These are phyloP conservation scores for Nemania sp. DNA, from an alignment of 2,329 filamentous ascomycete genomes.

Conservation along the genomic window DNA sequence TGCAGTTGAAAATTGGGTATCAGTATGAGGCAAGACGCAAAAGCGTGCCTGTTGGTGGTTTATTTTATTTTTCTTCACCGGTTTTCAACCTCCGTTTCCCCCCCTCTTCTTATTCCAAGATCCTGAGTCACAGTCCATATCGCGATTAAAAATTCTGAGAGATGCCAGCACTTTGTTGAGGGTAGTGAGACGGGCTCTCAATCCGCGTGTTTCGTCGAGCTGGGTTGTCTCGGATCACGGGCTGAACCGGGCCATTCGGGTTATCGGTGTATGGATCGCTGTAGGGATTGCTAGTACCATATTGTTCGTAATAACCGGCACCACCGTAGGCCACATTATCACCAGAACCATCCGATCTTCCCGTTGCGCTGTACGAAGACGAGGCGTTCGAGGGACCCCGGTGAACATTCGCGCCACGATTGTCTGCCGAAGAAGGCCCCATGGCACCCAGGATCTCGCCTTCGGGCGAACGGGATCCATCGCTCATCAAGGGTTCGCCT, in stretches of 20 bases:
- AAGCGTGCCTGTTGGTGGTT: constrained; percentile 6
- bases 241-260: constrained; percentile 57
- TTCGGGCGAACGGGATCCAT: constrained; percentile 62
- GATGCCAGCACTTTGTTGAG: constrained; percentile 91
- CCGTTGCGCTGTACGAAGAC: constrained; percentile 86
- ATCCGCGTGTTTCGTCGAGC: constrained; percentile 93
- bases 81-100: background rate
- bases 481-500: constrained; percentile 66
- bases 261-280: constrained; percentile 61
- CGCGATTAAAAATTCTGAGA: constrained; percentile 84
- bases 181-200: constrained; percentile 85
- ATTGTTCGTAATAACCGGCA: constrained; percentile 62
- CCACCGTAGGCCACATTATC: constrained; percentile 57
- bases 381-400: constrained; percentile 95
- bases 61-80: background rate
- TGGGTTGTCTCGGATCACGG: constrained; percentile 90
- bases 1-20: constrained; percentile 21
- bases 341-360: constrained; percentile 70
- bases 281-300: constrained; percentile 62
- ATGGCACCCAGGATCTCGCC: constrained; percentile 84
- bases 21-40: constrained; percentile 12
- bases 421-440: constrained; percentile 70
- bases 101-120: background rate
- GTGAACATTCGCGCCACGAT: constrained; percentile 72
- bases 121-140: background rate